Conservation (phyloP, 208 protist genomes). For the Leishmania major region DNA sequence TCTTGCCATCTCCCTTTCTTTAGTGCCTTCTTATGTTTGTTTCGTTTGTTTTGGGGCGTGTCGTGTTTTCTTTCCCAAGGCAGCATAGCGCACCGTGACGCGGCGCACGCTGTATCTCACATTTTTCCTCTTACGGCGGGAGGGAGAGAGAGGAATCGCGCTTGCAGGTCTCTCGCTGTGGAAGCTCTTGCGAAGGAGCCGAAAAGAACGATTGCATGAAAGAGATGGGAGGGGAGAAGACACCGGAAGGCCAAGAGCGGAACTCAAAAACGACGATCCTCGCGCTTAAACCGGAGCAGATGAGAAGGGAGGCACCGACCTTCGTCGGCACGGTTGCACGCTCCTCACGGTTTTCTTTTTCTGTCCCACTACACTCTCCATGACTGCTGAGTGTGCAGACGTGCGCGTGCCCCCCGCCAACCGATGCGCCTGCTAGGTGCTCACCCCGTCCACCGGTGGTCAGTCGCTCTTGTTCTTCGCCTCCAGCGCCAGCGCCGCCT, state of each 20-base stretch:
- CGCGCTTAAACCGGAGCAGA: neutral
- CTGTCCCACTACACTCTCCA: neutral
- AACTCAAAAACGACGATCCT: neutral
- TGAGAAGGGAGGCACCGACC: neutral
- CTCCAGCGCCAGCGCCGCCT: slow-evolving; percentile 4
- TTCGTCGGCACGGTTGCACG: neutral
- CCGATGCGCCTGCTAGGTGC: neutral
- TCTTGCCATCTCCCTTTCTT: too few species aligned
- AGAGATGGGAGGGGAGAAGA: neutral
- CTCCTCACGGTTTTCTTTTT: neutral
- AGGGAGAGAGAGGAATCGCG: neutral
- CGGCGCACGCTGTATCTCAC: neutral
- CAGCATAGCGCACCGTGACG: neutral
- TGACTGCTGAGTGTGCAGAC: neutral
- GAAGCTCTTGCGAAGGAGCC: neutral
- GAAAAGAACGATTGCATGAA: neutral
- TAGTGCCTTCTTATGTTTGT: too few species aligned
- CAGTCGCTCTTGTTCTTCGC: neutral
- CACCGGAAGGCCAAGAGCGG: neutral
- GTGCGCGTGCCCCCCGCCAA: neutral
- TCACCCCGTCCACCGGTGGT: neutral
- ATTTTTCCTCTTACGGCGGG: neutral
- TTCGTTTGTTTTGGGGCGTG: too few species aligned
- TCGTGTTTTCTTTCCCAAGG: too few species aligned
- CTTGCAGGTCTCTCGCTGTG: neutral